Evolutionary conservation across 805 yeast species (phyloP), one percentile per base, ranked within the genome.

Genomic region (Metschnikowia chrysomelidarum): DNA sequence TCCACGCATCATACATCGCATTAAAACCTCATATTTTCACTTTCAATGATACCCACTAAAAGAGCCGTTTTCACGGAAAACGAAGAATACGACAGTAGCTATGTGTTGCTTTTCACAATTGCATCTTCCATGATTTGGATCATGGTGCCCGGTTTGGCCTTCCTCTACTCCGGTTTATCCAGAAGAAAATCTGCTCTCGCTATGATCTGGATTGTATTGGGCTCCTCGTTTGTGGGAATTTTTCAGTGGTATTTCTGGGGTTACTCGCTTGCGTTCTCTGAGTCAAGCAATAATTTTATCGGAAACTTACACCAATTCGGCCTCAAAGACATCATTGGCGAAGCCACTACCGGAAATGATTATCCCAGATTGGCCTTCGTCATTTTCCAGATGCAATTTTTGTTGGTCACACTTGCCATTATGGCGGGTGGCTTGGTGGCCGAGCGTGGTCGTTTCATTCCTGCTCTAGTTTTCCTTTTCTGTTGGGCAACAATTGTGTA

Each of bases 171-270:
- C 8, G 98, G 98, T 11, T 69, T 89, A 43, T 91, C 95, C 9
- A 69, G 96, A 54, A 68, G 96, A 53, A 88, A 88, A 59, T 79
- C 87, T n/a, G 96, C 96, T 0, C 67, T 88, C 29, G 81, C 91
- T 12, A 75, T 87, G 75, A 79, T 88, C 19, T 87, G 94, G 84
- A 77, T 82, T 7, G 78, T 77, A n/a, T 57, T 87, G 25, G 75
- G 81, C 73, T 75, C 87, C 5, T 78, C 85, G 5, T 71, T 82
- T 45, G 78, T 87, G 6, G 87, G 84, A 1, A 71, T 78, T 35
- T 77, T 88, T 54, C 96, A 88, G 57, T 91, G 98, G 98, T 91
- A 88, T 60, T 87, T 91, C 57, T 93, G 98, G 96, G 98, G 98
- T 44, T 91, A 87, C 57, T 87, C 96, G 0, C 63, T 91, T 27